Evolutionary conservation across 2,329 filamentous ascomycete genomes (phyloP).

Genomic region (Thielaviopsis punctulata): DNA sequence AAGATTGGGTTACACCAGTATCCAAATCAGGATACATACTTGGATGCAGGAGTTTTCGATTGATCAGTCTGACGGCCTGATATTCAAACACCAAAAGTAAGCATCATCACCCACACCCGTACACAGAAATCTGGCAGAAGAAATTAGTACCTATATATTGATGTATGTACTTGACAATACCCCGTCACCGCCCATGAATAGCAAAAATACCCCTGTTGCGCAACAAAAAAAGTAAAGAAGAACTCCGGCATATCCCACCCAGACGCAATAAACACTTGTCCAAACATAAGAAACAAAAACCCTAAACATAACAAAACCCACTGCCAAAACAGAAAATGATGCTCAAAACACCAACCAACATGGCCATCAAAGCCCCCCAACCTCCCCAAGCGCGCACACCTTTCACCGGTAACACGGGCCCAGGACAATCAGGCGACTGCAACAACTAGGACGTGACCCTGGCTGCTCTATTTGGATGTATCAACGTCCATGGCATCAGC

Average conservation of each 20-base stretch:
- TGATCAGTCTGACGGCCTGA: no score
- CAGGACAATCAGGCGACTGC: neutral
- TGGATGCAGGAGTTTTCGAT: no score
- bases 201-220: neutral
- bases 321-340: neutral
- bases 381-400: no score
- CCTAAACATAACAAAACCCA: neutral
- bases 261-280: neutral
- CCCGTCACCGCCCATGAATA: neutral
- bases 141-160: no score
- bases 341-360: no score
- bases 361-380: neutral
- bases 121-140: no score
- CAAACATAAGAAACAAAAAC: neutral
- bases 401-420: no score
- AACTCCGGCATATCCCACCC: neutral
- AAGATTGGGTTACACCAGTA: no score
- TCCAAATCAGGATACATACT: no score
- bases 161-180: no score
- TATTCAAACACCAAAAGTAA: no score
- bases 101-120: no score
- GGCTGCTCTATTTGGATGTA: neutral
- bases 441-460: neutral
- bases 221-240: neutral
- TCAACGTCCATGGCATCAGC: slow-evolving; percentile 10